These are phyloP conservation scores for Corylus americana DNA, from an alignment of 306 rosid species.

Conservation along the genomic window DNA sequence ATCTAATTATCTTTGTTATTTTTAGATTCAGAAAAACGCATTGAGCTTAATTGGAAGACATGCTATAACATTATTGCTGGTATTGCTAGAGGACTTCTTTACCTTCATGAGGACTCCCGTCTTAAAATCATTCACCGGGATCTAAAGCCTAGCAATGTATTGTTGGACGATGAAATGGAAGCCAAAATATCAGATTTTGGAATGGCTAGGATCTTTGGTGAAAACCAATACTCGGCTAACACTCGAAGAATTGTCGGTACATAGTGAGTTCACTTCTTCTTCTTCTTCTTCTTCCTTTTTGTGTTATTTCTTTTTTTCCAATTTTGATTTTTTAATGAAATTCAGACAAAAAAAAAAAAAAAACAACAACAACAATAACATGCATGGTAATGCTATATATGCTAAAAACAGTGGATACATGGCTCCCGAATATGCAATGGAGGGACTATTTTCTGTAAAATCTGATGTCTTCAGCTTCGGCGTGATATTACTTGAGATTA, in stretches of 20 bases:
- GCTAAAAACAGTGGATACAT: constrained; percentile 50
- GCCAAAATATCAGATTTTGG: constrained; percentile 36
- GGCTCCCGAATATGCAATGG: constrained; percentile 68
- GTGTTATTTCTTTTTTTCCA: not conserved
- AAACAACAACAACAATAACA: too few species aligned
- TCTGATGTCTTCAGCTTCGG: constrained; percentile 71
- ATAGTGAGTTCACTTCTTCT: constrained; percentile 17
- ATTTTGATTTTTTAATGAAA: too few species aligned
- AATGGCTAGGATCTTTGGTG: constrained; percentile 30
- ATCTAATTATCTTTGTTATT: not conserved
- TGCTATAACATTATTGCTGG: constrained; percentile 14
- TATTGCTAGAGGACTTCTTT: constrained; percentile 32
- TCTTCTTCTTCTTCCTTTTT: not conserved
- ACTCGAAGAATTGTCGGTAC: constrained; percentile 34
- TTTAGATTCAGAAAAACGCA: constrained; percentile 18
- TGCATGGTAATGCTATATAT: not conserved
- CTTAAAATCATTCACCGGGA: constrained; percentile 32
- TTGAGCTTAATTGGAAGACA: constrained; percentile 18
- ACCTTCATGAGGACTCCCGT: constrained; percentile 35
- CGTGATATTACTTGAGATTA: constrained; percentile 52
- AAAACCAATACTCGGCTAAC: constrained; percentile 20
- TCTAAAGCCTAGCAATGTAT: constrained; percentile 32
- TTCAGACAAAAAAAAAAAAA: too few species aligned
- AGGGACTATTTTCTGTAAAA: constrained; percentile 51
- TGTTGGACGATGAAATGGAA: constrained; percentile 26